Conservation (phyloP, 441 rosid genomes). For the Adansonia gregorii region DNA sequence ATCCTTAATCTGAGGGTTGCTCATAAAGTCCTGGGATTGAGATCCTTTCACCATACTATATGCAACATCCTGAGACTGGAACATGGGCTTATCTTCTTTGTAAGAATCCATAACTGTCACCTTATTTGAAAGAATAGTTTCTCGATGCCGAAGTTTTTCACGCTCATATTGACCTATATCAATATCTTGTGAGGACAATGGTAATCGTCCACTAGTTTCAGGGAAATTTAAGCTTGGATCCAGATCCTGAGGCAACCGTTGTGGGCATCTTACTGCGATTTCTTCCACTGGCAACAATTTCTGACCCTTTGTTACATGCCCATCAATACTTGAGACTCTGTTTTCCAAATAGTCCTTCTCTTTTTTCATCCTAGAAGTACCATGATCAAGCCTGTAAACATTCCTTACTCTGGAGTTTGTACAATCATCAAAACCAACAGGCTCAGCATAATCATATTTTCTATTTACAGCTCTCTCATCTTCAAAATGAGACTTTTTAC, state of each 20-base stretch:
- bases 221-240: slow-evolving; percentile 40
- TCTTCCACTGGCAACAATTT: slow-evolving; percentile 46
- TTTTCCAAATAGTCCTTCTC: slow-evolving; percentile 43
- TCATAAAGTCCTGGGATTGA: slow-evolving; percentile 41
- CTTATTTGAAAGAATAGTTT: slow-evolving; percentile 42
- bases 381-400: slow-evolving; percentile 42
- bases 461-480: slow-evolving; percentile 36
- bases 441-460: slow-evolving; percentile 39
- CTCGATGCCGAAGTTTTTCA: slow-evolving; percentile 42
- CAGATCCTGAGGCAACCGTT: slow-evolving; percentile 35
- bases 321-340: slow-evolving; percentile 37
- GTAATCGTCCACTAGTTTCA: slow-evolving; percentile 39
- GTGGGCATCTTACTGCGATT: slow-evolving; percentile 37
- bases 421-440: slow-evolving; percentile 39
- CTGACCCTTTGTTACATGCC: slow-evolving; percentile 36
- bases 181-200: slow-evolving; percentile 29
- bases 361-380: slow-evolving; percentile 37
- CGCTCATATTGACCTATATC: slow-evolving; percentile 39
- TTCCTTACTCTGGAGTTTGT: slow-evolving; percentile 37
- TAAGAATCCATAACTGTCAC: slow-evolving; percentile 33
- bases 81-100: slow-evolving; percentile 38
- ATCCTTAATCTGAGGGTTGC: slow-evolving; percentile 38
- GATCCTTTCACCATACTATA: slow-evolving; percentile 35
- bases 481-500: slow-evolving; percentile 41
- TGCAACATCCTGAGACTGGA: slow-evolving; percentile 40